Evolutionary conservation across 2,329 filamentous ascomycete species (phyloP), one percentile per base, ranked within the genome.

Genomic region (Aspergillus viridinutans): DNA sequence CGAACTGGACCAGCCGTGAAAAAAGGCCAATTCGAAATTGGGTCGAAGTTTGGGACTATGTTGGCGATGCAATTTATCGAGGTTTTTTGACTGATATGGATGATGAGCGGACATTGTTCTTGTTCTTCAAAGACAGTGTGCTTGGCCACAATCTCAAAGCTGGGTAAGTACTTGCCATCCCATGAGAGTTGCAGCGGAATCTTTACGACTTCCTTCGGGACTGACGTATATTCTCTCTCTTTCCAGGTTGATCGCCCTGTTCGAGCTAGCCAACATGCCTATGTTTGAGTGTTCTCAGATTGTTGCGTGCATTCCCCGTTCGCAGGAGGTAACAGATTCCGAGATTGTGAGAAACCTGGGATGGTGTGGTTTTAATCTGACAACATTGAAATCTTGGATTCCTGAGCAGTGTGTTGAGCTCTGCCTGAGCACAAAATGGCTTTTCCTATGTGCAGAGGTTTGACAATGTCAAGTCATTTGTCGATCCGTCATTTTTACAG

Each of bases 281-380:
- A 72, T 74, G 56, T 84, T 96, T 71, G 85, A 81, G 66, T 96
- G 92, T 76, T 82, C 84, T 55, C 85, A 89, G 69, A 84, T 96
- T 60, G 85, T 95, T 61, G 85, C 92, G 67, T 92, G 90, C 74
- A 82, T 96, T 61, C 90, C 93, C 72, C 89, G 91, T 61, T 79
- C 80, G 49, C 84, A 88, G 61, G 81, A 84, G 42, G 75, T 81
- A 26, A 77, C 82, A 58, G 85, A 90, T 60, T 79, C 83, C 57
- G 84, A 87, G 64, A 80, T 86, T 57, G 80, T 89, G 68, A 90
- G 89, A 73, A 92, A 91, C 68, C 83, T 97, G 52, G 90, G 92
- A 72, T 97, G 92, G 92, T 92, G 95, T 62, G 92, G 92, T 55
- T 96, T 96, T 70, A 89, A 90, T 70, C 83, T 93, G 64, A 86